Percentiles rank a stretch among this genome's conserved stretches.
These are phyloP conservation scores for Mycotypha africana DNA, from an alignment of 371 early-diverging fungal species.

Conservation along the genomic window DNA sequence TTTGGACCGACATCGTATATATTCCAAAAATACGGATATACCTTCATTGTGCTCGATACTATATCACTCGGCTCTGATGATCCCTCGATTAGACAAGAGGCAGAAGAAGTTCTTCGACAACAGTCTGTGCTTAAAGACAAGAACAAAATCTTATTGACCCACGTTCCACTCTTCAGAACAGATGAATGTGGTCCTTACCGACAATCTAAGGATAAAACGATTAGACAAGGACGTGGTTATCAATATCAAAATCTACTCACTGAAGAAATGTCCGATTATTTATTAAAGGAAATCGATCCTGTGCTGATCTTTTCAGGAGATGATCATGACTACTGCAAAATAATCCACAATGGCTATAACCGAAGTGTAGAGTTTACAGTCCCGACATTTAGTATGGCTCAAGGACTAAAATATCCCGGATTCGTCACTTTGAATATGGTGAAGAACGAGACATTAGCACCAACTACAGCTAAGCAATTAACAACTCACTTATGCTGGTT, in stretches of 20 bases:
- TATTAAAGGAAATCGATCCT: conserved; percentile 66
- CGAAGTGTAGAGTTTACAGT: conserved; percentile 34
- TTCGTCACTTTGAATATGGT: conserved; percentile 27
- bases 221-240: conserved; percentile 56
- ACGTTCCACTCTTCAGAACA: conserved; percentile 77
- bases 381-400: conserved; percentile 56
- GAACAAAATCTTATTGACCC: conserved; percentile 64
- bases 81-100: conserved; percentile 36
- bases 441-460: too few relatives aligned
- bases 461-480: background rate
- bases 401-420: conserved; percentile 45
- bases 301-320: conserved; percentile 81
- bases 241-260: conserved; percentile 85
- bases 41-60: conserved; percentile 75
- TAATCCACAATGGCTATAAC: conserved; percentile 10
- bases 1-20: conserved; percentile 71
- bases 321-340: conserved; percentile 87
- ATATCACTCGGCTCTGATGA: conserved; percentile 56
- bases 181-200: conserved; percentile 70
- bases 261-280: conserved; percentile 38
- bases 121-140: conserved; percentile 8
- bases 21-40: conserved; percentile 49
- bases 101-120: conserved; percentile 30
- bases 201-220: conserved; percentile 23
- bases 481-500: conserved; percentile 28